Base-by-base conservation (phyloP, 768 basidiomycete species). In the Gymnopilus junonius region DNA sequence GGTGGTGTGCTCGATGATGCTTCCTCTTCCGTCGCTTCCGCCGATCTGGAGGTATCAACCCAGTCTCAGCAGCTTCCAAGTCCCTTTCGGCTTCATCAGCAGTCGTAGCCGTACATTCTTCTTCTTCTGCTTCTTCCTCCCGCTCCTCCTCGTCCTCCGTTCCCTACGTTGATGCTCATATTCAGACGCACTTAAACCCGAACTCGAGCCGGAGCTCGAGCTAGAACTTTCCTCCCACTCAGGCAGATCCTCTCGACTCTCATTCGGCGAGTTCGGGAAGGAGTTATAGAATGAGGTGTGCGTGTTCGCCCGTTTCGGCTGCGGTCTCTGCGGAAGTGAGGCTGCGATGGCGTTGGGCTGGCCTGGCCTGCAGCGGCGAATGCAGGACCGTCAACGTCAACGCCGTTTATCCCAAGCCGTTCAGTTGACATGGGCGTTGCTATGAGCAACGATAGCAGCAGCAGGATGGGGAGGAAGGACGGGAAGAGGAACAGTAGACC, bases 221-320 rank as follows among this genome's bases (percentile, higher is more conserved):
- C 17, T 11, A 4, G 73, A 67, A 7, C 55, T 59, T 32, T 39
- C 27, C n/a, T n/a, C n/a, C 45, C 75, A 68, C 7, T 54, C 55
- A 12, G 74, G 70, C 20, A 83, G 69, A 21, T 78, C 66, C 8
- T 69, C 59, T 8, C 74, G 75, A 8, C 79, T 78, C 32, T 78
- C 73, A 46, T 79, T 81, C 0, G 83, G 82, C 0, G 86, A 84
- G 67, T 88, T 89, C 2, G 89, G 89, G 70, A 88, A 90, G 4
- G 88, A 88, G 62, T 84, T 85, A 74, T 86, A 89, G 66, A 87
- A 82, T 21, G 74, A 75, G 17, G 80, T 79, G 17, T 74, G 74
- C 20, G 31, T 58, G 17, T 74, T 75, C 21, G 29, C 42, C 35
- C 35, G 11, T 14, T 35, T 35, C 35, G 35, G 35, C n/a, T 25